A percentile compares a stretch with the other conserved stretches of the same genome.
These are phyloP conservation scores for Musa troglodytarum DNA, from an alignment of 176 grass and related monocot species.

Conservation along the genomic window DNA sequence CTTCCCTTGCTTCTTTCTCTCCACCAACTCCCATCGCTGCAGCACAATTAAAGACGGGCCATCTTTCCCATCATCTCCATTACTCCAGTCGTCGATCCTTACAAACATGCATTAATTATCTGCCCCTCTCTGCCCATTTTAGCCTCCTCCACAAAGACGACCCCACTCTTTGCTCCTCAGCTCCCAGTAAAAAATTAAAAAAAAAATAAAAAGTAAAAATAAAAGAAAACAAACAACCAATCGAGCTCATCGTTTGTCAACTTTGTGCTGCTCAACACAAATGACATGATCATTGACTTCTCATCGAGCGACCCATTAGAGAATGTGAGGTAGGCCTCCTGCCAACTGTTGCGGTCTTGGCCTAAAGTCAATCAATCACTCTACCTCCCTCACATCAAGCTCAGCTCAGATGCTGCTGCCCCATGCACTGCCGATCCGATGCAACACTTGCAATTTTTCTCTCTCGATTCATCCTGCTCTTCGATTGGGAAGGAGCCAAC, in stretches of 20 bases:
- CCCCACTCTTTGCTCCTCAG: neutral
- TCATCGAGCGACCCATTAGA: neutral
- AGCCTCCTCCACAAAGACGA: neutral
- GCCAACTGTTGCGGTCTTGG: neutral
- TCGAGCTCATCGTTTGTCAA: too few relatives aligned
- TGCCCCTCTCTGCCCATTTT: neutral
- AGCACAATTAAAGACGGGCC: constrained; percentile 8
- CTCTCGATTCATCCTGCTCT: too few relatives aligned
- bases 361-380: neutral
- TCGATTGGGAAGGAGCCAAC: too few relatives aligned
- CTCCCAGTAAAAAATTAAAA: neutral
- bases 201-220: neutral
- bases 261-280: neutral
- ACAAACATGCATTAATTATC: neutral
- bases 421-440: too few relatives aligned
- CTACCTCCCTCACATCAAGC: neutral
- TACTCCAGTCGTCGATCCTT: neutral
- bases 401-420: too few relatives aligned
- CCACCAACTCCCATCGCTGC: constrained; percentile 10
- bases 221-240: neutral
- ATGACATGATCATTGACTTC: neutral
- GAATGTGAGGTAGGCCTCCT: neutral
- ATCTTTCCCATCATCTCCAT: neutral
- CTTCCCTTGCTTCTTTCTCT: neutral
- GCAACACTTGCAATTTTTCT: neutral